Evolutionary conservation across 2,329 filamentous ascomycete genomes (phyloP).

Genomic region (Cordyceps cicadae): DNA sequence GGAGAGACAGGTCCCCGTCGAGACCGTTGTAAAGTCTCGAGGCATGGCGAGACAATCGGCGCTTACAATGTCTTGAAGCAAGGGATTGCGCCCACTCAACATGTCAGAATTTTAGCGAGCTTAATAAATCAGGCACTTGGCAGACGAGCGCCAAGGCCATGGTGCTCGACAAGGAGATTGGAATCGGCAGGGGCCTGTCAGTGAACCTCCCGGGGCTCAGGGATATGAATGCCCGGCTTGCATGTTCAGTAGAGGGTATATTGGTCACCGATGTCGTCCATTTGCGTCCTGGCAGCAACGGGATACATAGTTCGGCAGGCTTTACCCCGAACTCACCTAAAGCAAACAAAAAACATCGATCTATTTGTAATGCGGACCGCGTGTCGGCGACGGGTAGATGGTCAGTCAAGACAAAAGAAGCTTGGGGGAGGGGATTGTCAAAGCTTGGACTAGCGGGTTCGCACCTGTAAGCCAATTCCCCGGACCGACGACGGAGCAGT

Average conservation of each 20-base stretch:
- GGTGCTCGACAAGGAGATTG: not conserved
- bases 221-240: not conserved
- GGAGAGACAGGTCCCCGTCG: not conserved
- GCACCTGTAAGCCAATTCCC: not conserved
- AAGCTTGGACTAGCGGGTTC: not conserved
- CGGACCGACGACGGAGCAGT: not conserved
- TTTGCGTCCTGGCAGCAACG: not conserved
- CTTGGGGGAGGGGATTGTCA: not conserved
- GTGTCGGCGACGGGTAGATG: not conserved
- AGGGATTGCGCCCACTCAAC: too few species aligned
- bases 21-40: too few species aligned
- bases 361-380: not conserved
- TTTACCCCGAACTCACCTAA: not conserved
- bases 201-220: too few species aligned
- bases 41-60: too few species aligned
- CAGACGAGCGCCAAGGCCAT: too few species aligned
- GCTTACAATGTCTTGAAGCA: too few species aligned
- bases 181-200: not conserved
- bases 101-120: too few species aligned
- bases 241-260: not conserved
- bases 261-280: not conserved
- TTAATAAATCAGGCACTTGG: too few species aligned
- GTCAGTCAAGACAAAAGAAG: not conserved
- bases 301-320: not conserved
- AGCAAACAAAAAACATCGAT: not conserved